Percentiles rank a stretch among this genome's conserved stretches.
Conservation (phyloP, 805 yeast species). For the Metschnikowia colocasiae region DNA sequence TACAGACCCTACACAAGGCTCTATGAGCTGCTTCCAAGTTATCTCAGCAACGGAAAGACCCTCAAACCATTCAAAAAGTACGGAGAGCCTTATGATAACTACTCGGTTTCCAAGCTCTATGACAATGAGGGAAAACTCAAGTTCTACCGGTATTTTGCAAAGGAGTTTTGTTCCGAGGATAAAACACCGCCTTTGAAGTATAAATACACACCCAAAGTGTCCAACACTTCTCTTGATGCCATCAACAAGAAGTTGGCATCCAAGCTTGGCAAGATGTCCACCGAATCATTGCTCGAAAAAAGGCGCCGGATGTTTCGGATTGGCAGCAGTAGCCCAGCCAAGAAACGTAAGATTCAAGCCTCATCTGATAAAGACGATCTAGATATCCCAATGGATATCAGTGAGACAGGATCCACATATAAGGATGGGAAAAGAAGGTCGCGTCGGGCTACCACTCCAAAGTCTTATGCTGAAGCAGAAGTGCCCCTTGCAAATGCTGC, state of each 20-base stretch:
- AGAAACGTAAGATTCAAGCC: neutral
- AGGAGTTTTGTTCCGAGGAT: slow-evolving; percentile 15
- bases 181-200: slow-evolving; percentile 11
- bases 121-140: slow-evolving; percentile 74
- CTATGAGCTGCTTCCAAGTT: slow-evolving; percentile 47
- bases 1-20: slow-evolving; percentile 49
- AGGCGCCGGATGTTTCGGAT: slow-evolving; percentile 11
- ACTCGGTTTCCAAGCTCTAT: slow-evolving; percentile 52
- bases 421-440: slow-evolving; percentile 1
- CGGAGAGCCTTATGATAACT: slow-evolving; percentile 27
- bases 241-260: slow-evolving; percentile 18
- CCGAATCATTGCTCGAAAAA: slow-evolving; percentile 21
- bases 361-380: slow-evolving; percentile 1
- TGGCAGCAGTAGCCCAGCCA: neutral
- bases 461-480: slow-evolving; percentile 7
- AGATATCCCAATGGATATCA: neutral
- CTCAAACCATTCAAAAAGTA: slow-evolving; percentile 26
- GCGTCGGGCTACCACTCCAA: slow-evolving; percentile 6
- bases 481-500: neutral
- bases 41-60: slow-evolving; percentile 26
- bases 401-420: neutral
- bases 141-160: slow-evolving; percentile 55
- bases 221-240: slow-evolving; percentile 12
- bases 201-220: slow-evolving; percentile 8
- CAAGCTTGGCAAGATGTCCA: slow-evolving; percentile 26